phyloP scores from a whole-genome alignment of 176 grass and related monocot species.

The Oryza brachyantha region DNA sequence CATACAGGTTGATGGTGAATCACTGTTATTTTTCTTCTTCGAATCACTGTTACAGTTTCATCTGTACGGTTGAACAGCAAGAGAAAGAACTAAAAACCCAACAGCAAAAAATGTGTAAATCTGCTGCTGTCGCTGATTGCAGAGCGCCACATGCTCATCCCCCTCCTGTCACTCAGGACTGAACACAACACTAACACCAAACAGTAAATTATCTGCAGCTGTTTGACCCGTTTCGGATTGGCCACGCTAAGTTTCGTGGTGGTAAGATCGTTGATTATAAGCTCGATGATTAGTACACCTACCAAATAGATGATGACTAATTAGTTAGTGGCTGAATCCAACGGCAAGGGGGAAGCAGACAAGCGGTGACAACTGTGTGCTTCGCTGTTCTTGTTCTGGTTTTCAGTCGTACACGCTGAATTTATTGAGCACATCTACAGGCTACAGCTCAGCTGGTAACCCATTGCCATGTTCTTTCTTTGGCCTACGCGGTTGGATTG shows the following conservation, averaged over 20 bases:
- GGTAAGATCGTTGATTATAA: not conserved
- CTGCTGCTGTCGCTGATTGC: not conserved
- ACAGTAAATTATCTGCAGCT: not conserved
- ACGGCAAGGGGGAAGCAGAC: not conserved
- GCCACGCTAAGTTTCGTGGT: no score
- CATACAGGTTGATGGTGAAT: not conserved
- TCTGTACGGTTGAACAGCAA: not conserved
- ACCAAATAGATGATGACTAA: not conserved
- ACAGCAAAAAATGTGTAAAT: not conserved
- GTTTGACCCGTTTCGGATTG: not conserved
- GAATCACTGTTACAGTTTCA: not conserved
- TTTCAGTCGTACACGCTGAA: not conserved
- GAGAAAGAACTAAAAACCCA: not conserved
- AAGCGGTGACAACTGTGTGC: constrained; percentile 4
- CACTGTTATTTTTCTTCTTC: not conserved
- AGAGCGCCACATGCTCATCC: no score
- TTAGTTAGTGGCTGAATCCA: not conserved
- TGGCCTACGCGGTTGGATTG: not conserved
- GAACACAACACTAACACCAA: not conserved
- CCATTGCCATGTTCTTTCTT: not conserved
- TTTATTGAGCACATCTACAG: not conserved
- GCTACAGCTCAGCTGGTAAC: not conserved
- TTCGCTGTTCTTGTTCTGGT: constrained; percentile 20
- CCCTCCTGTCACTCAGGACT: no score
- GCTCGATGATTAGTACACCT: not conserved